Base-by-base conservation (phyloP, 208 protist species). In the Paratrypanosoma confusum region DNA sequence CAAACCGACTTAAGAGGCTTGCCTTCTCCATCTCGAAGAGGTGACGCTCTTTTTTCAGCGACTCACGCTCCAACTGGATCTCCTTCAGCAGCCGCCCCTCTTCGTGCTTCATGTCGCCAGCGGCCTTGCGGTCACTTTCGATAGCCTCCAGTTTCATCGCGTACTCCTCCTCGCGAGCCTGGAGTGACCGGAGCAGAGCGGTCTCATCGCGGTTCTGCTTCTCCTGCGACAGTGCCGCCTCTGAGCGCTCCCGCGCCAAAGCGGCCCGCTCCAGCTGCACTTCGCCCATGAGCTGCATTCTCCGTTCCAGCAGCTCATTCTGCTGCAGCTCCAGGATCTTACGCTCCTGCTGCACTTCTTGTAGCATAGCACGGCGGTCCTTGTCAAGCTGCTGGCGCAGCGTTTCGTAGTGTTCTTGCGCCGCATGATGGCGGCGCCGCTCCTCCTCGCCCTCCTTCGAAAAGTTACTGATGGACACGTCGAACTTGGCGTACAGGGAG, bases 311-410 rank as follows among this genome's bases (percentile, higher is more conserved):
- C 24, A 85, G 77, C 37, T 81, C 83, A 31, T 93, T 80, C 27
- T 81, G 74, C 48, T 86, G 79, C 52, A 82, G 65, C 62, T 93
- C 78, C 16, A 93, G 57, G 22, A 79, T 42, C 43, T 81, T 84
- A 21, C 83, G 69, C 52, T 93, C 83, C 29, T 82, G 74, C 13
- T 65, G 45, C n/a, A 89, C 64, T 50, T 93, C 80, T 27, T 50
- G 47, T 20, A 89, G 57, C 76, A 89, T 84, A 33, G 83, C 37
- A 39, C 59, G 56, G 21, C 78, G 56, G 32, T 93, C 83, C 51
- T 72, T 80, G 38, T 93, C 80, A 0, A 73, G 44, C 53, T 87
- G 83, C 53, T 85, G 65, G 18, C 83, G 79, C 11, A 84, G 52
- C 10, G 83, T 87, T 43, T 89, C 83, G 46, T 77, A 73, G 36